These are phyloP conservation scores for Aegilops tauschii DNA, from an alignment of 176 grass and related monocot genomes.

Conservation along the genomic window DNA sequence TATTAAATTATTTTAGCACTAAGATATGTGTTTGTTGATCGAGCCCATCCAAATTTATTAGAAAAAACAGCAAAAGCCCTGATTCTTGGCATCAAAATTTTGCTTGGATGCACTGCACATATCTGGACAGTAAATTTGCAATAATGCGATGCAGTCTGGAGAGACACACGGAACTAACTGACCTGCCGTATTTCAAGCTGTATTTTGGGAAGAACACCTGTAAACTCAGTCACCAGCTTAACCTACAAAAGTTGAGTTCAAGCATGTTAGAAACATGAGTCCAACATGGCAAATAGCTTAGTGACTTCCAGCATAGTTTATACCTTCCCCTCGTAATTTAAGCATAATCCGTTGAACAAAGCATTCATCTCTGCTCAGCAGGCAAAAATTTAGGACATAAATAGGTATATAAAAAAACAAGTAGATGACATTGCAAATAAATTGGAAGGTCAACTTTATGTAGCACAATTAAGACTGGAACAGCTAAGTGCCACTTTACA, in stretches of 20 bases:
- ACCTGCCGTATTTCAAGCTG: conserved; percentile 69
- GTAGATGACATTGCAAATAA: conserved; percentile 5
- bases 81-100: background rate
- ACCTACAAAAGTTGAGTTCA: conserved; percentile 36
- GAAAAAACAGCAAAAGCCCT: background rate
- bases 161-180: conserved; percentile 16
- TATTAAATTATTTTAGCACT: background rate
- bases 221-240: conserved; percentile 58
- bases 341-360: conserved; percentile 67
- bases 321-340: conserved; percentile 87
- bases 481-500: conserved; percentile 24
- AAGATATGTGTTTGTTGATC: background rate
- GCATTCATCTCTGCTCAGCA: conserved; percentile 81
- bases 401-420: conserved; percentile 25
- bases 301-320: conserved; percentile 3
- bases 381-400: conserved; percentile 7
- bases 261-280: conserved; percentile 30
- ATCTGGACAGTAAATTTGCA: too few species aligned
- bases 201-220: conserved; percentile 88
- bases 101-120: too few species aligned
- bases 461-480: background rate
- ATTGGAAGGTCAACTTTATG: background rate
- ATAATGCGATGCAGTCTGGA: background rate
- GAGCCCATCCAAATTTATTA: background rate
- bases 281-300: background rate